phyloP scores from a whole-genome alignment of 345 rosid species.

The Arabidopsis thaliana region TAIR10.1 NC_003070.9:19615001-19615500 shows the following conservation, averaged over 20 bases:
- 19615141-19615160: slow-evolving; percentile 82
- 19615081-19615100: slow-evolving; percentile 15
- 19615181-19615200: slow-evolving; percentile 68
- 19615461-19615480: slow-evolving; percentile 85
- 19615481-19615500: slow-evolving; percentile 56
- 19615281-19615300: slow-evolving; percentile 67
- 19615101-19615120: slow-evolving; percentile 15
- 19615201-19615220: not conserved
- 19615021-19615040: not conserved
- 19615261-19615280: not conserved
- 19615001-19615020: slow-evolving; percentile 23
- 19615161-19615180: slow-evolving; percentile 79
- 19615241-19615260: not conserved
- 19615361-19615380: not conserved
- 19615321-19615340: slow-evolving; percentile 81
- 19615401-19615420: slow-evolving; percentile 53
- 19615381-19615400: not conserved
- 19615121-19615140: slow-evolving; percentile 82
- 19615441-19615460: slow-evolving; percentile 81
- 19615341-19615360: slow-evolving; percentile 27
- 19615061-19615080: not conserved
- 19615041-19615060: slow-evolving; percentile 20
- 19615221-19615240: not conserved
- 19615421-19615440: slow-evolving; percentile 78
- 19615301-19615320: slow-evolving; percentile 67